Percentiles rank a stretch among this genome's conserved stretches.
Evolutionary conservation across 345 rosid genomes (phyloP).

Genomic region (Balakata baccata): DNA sequence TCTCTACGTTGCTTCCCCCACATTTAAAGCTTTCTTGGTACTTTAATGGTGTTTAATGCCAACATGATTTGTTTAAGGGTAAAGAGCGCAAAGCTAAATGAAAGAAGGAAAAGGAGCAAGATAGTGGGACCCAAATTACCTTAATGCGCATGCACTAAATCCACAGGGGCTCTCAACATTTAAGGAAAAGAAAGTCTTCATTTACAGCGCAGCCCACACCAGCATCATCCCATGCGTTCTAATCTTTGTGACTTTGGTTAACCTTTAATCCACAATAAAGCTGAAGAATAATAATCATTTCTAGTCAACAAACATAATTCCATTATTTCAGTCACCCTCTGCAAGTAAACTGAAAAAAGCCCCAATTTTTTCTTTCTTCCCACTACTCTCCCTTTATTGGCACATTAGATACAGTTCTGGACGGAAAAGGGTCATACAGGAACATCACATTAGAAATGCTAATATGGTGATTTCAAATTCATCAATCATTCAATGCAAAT

Average conservation of each 20-base stretch:
- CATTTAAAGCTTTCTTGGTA: conserved; percentile 4
- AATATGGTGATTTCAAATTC: conserved; percentile 35
- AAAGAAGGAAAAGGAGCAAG: conserved; percentile 7
- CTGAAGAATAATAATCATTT: conserved; percentile 54
- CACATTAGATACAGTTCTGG: conserved; percentile 44
- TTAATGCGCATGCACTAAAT: conserved; percentile 48
- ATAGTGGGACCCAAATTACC: conserved; percentile 41
- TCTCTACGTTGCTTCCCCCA: no score
- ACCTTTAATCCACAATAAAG: conserved; percentile 31
- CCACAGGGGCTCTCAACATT: conserved; percentile 36
- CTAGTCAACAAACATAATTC: conserved; percentile 52
- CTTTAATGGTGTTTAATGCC: conserved; percentile 21
- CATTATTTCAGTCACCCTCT: conserved; percentile 18
- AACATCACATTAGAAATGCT: conserved; percentile 32
- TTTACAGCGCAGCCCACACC: conserved; percentile 42
- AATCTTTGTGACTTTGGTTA: conserved; percentile 26
- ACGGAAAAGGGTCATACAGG: conserved; percentile 15
- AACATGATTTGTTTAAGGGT: conserved; percentile 19
- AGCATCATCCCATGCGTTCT: conserved; percentile 37
- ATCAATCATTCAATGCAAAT: conserved; percentile 36
- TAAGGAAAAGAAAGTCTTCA: conserved; percentile 25
- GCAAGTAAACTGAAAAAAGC: conserved; percentile 12
- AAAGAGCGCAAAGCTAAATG: conserved; percentile 24
- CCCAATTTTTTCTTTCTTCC: conserved; percentile 6
- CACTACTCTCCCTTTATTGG: conserved; percentile 32